A percentile compares a stretch with the other conserved stretches of the same genome.
Evolutionary conservation across 1,284 basidiomycete genomes (phyloP).

Genomic region (Retiboletus flavoniger): DNA sequence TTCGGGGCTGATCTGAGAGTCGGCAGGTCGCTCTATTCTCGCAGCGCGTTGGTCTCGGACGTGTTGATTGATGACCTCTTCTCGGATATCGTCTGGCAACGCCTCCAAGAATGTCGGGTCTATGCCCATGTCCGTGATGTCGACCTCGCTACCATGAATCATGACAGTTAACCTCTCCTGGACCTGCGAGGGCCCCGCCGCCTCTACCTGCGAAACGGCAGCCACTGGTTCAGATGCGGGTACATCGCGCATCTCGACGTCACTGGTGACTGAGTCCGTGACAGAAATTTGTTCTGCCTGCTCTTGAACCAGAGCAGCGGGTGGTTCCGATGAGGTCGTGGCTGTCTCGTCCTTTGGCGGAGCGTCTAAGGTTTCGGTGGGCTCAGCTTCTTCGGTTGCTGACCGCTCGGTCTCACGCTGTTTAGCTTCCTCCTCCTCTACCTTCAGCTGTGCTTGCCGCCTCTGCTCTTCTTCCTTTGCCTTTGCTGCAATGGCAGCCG

Average conservation of each 20-base stretch:
- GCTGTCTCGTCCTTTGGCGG: constrained; percentile 19
- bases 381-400: constrained; percentile 30
- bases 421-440: constrained; percentile 37
- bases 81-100: constrained; percentile 97
- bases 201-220: constrained; percentile 19
- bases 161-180: constrained; percentile 74
- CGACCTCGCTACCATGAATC: constrained; percentile 91
- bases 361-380: constrained; percentile 16
- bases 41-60: constrained; percentile 87
- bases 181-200: constrained; percentile 34
- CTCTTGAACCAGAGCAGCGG: constrained; percentile 9
- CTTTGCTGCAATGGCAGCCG: constrained; percentile 68
- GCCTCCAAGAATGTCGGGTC: constrained; percentile 98
- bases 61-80: constrained; percentile 97
- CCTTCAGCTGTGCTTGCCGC: constrained; percentile 45
- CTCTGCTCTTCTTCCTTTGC: constrained; percentile 53
- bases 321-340: constrained; percentile 7
- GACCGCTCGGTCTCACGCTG: constrained; percentile 31
- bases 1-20: constrained; percentile 90
- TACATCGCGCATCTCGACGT: constrained; percentile 32
- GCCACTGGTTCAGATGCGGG: constrained; percentile 18
- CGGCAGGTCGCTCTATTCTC: constrained; percentile 65
- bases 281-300: constrained; percentile 13
- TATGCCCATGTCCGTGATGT: constrained; percentile 98
- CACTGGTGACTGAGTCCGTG: constrained; percentile 18